Conservation (phyloP, 2,329 filamentous ascomycete genomes). For the Rhexocercosporidium sp. region DNA sequence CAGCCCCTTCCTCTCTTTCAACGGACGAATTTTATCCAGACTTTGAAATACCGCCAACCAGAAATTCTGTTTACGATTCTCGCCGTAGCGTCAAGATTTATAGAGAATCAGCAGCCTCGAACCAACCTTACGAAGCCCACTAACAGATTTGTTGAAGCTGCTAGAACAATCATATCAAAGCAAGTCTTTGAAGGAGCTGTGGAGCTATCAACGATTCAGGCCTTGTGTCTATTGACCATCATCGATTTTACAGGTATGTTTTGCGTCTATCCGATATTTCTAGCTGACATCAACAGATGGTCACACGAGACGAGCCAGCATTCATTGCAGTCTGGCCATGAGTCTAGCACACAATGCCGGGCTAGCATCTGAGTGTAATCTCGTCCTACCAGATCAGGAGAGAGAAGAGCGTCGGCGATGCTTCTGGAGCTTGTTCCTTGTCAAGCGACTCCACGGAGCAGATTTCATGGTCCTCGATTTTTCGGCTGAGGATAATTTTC, state of each 20-base stretch:
- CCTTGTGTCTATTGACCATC: conserved; percentile 46
- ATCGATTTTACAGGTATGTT: conserved; percentile 45
- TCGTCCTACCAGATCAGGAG: conserved; percentile 23
- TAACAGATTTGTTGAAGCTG: conserved; percentile 45
- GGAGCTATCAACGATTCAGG: conserved; percentile 47
- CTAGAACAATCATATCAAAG: conserved; percentile 43
- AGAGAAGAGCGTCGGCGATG: conserved; percentile 42
- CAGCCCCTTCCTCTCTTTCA: conserved; percentile 56
- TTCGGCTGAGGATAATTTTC: conserved; percentile 44
- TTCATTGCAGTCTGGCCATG: conserved; percentile 51
- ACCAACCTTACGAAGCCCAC: conserved; percentile 37
- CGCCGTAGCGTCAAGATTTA: conserved; percentile 51
- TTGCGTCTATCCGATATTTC: neutral
- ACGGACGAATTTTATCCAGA: conserved; percentile 47
- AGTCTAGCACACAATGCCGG: conserved; percentile 52
- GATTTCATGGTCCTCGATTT: conserved; percentile 48
- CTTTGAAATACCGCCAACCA: conserved; percentile 45
- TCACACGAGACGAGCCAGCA: conserved; percentile 50
- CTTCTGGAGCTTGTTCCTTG: conserved; percentile 43
- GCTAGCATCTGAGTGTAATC: conserved; percentile 45
- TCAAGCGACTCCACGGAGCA: conserved; percentile 42
- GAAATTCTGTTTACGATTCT: conserved; percentile 46
- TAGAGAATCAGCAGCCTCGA: conserved; percentile 36
- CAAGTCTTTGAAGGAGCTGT: conserved; percentile 44
- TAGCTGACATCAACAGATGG: conserved; percentile 44